Conservation (phyloP, 768 basidiomycete genomes). For the Naematelia encephala region DNA sequence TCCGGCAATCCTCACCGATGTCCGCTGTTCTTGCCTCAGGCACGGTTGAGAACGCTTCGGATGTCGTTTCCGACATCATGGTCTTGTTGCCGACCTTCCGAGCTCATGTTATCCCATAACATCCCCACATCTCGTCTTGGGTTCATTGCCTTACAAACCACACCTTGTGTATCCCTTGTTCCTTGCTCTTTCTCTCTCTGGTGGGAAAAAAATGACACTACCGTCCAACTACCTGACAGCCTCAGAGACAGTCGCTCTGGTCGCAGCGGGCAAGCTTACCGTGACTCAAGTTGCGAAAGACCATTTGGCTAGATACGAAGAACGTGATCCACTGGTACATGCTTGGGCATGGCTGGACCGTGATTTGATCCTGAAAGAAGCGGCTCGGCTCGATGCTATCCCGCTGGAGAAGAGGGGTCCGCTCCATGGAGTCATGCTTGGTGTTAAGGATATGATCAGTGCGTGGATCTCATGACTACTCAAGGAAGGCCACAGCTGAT, state of each 20-base stretch:
- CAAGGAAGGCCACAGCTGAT: constrained; percentile 1
- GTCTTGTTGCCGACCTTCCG: neutral
- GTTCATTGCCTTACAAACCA: too few relatives aligned
- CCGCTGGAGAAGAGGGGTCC: constrained; percentile 29
- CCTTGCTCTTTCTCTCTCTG: too few relatives aligned
- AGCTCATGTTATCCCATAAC: too few relatives aligned
- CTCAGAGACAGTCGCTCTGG: constrained; percentile 20
- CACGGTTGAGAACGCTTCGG: neutral
- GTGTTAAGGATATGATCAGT: constrained; percentile 42
- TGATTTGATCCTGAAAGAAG: constrained; percentile 20
- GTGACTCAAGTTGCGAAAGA: constrained; percentile 24
- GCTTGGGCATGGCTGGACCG: constrained; percentile 34
- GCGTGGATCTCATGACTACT: constrained; percentile 1
- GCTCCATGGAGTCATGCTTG: constrained; percentile 28
- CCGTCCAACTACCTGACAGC: constrained; percentile 33
- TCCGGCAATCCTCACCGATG: constrained; percentile 15
- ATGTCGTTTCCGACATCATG: neutral
- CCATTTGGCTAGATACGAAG: constrained; percentile 24
- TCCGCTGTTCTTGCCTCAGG: too few relatives aligned
- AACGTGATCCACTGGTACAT: constrained; percentile 19
- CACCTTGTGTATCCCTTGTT: too few relatives aligned
- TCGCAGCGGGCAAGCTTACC: constrained; percentile 15
- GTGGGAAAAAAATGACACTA: neutral
- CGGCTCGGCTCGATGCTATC: constrained; percentile 24
- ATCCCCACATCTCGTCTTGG: too few relatives aligned